Conservation (phyloP, 163 green algal species). For the Chlamydomonas reinhardtii region DNA sequence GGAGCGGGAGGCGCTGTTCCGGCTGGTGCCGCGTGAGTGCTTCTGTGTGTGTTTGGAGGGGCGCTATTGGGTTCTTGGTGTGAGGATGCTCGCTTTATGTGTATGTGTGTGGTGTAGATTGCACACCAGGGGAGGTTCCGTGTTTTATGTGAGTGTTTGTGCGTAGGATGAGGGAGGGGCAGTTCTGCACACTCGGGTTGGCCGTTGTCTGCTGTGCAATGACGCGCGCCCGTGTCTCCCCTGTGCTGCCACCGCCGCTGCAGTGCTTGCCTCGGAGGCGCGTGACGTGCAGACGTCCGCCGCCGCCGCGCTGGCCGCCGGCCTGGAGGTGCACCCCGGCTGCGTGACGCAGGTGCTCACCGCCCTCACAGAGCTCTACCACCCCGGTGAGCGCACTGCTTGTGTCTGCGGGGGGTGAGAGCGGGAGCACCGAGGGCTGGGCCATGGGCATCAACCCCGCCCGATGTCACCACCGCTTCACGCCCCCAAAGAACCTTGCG, state of each 20-base stretch:
- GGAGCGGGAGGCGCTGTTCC: neutral
- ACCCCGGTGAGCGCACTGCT: neutral
- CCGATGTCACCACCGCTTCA: too few relatives aligned
- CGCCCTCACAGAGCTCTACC: conserved; percentile 58
- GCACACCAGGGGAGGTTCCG: too few relatives aligned
- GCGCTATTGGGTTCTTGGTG: too few relatives aligned
- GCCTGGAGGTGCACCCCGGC: conserved; percentile 50
- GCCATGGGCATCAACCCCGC: too few relatives aligned
- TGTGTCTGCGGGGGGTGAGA: neutral
- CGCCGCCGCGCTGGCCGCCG: conserved; percentile 71
- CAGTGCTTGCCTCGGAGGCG: conserved; percentile 31
- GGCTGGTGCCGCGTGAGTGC: conserved; percentile 22
- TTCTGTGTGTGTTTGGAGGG: neutral
- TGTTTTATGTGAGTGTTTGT: too few relatives aligned
- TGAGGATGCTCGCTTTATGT: too few relatives aligned
- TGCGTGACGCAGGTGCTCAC: conserved; percentile 42
- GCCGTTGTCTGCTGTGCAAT: too few relatives aligned
- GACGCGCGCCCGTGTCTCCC: neutral
- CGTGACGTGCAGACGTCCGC: conserved; percentile 71
- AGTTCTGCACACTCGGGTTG: too few relatives aligned
- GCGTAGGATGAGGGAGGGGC: too few relatives aligned
- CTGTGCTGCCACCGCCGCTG: neutral
- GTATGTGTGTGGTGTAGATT: too few relatives aligned
- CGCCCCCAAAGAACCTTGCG: too few relatives aligned
- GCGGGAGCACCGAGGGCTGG: too few relatives aligned